phyloP scores from a whole-genome alignment of 2,329 filamentous ascomycete species.

The Verticillium alfalfae region DNA sequence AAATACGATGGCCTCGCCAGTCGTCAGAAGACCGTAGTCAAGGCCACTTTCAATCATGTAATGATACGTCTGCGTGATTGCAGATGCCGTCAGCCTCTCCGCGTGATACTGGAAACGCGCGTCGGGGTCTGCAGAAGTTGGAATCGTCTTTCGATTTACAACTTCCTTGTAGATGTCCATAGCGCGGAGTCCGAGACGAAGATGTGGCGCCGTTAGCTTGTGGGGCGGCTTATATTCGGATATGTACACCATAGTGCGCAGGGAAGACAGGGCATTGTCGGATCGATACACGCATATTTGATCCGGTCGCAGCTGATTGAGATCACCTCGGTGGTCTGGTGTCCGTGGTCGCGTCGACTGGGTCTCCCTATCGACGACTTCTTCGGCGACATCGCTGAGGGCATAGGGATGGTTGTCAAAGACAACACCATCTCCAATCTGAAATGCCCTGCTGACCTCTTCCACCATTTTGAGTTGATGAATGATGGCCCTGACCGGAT shows the following conservation, averaged over 20 bases:
- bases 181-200: slow-evolving; percentile 31
- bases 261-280: neutral
- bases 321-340: neutral
- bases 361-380: slow-evolving; percentile 18
- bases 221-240: slow-evolving; percentile 43
- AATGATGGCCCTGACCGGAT: slow-evolving; percentile 22
- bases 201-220: slow-evolving; percentile 34
- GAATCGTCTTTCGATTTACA: slow-evolving; percentile 17
- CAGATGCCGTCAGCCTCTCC: slow-evolving; percentile 30
- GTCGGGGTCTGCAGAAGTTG: slow-evolving; percentile 16
- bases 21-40: slow-evolving; percentile 35
- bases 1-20: slow-evolving; percentile 36
- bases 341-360: slow-evolving; percentile 8
- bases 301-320: slow-evolving; percentile 20
- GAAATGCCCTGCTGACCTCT: slow-evolving; percentile 12
- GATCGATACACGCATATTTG: slow-evolving; percentile 23
- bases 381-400: slow-evolving; percentile 17
- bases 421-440: slow-evolving; percentile 19
- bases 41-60: slow-evolving; percentile 43
- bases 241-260: slow-evolving; percentile 21
- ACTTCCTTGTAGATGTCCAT: slow-evolving; percentile 37
- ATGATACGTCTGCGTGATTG: slow-evolving; percentile 40
- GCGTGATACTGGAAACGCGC: slow-evolving; percentile 26
- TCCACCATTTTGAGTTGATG: slow-evolving; percentile 17
- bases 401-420: slow-evolving; percentile 23